Evolutionary conservation across 352 stramenopile species (phyloP).

Genomic region (Phytophthora vignae): DNA sequence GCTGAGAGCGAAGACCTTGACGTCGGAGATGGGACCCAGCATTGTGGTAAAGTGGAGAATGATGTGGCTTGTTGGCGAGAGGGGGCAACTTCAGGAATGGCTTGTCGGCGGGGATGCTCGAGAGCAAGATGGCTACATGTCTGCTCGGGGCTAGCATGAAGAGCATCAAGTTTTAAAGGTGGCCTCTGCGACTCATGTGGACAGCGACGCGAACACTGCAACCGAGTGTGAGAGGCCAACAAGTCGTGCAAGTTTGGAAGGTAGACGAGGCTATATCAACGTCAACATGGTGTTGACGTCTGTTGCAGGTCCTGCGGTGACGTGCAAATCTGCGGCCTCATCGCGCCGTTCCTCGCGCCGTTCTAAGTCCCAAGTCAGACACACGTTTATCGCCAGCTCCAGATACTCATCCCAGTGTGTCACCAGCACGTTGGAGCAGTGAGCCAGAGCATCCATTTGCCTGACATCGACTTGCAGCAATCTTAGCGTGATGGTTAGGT

Average conservation of each 20-base stretch:
- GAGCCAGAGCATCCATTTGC: no score
- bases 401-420: no score
- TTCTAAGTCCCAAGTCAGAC: no score
- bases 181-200: no score
- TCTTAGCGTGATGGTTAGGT: no score
- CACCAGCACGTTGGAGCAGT: no score
- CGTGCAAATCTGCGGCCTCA: slow-evolving; percentile 5
- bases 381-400: no score
- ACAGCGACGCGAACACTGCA: no score
- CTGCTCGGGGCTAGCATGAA: neutral
- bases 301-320: slow-evolving; percentile 3
- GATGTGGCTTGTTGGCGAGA: neutral
- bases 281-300: slow-evolving; percentile 8
- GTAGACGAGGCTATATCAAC: slow-evolving; percentile 12
- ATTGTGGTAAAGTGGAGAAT: slow-evolving; percentile 8
- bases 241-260: slow-evolving; percentile 1
- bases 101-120: neutral
- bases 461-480: no score
- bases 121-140: slow-evolving; percentile 1
- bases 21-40: slow-evolving; percentile 23
- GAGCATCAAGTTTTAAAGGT: neutral
- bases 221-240: neutral
- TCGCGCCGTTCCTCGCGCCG: no score
- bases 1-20: slow-evolving; percentile 51
- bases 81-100: slow-evolving; percentile 29